Conservation (phyloP, 192 early-diverging fungal genomes). For the Dissophora ornata region DNA sequence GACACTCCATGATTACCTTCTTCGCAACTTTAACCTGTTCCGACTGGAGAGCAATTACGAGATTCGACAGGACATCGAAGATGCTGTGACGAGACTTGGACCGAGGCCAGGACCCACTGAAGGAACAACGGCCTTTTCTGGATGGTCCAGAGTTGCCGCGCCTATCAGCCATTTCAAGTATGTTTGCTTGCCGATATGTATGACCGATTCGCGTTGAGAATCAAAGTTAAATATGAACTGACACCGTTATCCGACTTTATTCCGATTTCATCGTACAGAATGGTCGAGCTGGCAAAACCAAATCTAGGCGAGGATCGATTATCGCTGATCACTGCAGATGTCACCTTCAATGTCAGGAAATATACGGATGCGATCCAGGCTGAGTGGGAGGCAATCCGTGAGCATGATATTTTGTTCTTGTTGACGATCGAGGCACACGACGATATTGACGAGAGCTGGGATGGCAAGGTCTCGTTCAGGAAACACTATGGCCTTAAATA, state of each 20-base stretch:
- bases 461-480: conserved; percentile 65
- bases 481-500: conserved; percentile 78
- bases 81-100: conserved; percentile 84
- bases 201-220: not conserved
- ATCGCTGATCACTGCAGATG: conserved; percentile 82
- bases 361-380: conserved; percentile 77
- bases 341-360: conserved; percentile 72
- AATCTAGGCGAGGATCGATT: conserved; percentile 78
- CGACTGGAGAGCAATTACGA: conserved; percentile 85
- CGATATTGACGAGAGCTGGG: conserved; percentile 51
- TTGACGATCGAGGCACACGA: conserved; percentile 73
- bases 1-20: conserved; percentile 90
- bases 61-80: conserved; percentile 90
- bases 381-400: conserved; percentile 91
- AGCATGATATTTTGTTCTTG: conserved; percentile 93
- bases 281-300: conserved; percentile 80
- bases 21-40: conserved; percentile 86
- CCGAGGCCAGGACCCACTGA: conserved; percentile 69
- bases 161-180: conserved; percentile 73
- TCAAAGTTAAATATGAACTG: not conserved
- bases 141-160: conserved; percentile 94
- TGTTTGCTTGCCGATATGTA: too few relatives aligned
- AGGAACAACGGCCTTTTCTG: conserved; percentile 79
- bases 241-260: too few relatives aligned
- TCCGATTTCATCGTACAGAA: too few relatives aligned